Evolutionary conservation across 352 stramenopile genomes (phyloP).

Genomic region (Phytophthora nicotianae): DNA sequence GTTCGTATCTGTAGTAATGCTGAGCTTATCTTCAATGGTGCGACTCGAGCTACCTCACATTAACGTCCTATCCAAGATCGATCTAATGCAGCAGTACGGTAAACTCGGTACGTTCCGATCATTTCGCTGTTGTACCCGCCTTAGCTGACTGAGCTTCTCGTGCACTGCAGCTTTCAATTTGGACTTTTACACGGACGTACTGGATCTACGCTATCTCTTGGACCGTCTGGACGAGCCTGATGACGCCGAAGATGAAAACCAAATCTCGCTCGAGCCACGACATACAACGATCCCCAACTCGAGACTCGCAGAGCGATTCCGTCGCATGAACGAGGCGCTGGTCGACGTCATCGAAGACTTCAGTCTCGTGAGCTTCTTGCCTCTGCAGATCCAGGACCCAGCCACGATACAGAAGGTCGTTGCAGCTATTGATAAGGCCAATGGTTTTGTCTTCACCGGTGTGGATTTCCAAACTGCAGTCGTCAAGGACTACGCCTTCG

Average conservation of each 20-base stretch:
- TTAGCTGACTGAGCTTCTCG: not conserved
- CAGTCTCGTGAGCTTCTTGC: conserved; percentile 83
- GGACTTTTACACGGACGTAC: conserved; percentile 89
- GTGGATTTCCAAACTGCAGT: conserved; percentile 83
- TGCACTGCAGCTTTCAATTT: conserved; percentile 73
- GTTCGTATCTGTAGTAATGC: conserved; percentile 97
- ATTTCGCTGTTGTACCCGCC: not conserved
- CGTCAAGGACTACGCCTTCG: conserved; percentile 74
- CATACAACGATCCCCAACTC: conserved; percentile 29
- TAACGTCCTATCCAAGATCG: conserved; percentile 99
- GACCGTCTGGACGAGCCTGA: conserved; percentile 79
- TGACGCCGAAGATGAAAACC: conserved; percentile 49
- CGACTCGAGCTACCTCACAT: conserved; percentile 97
- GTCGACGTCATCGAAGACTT: conserved; percentile 90
- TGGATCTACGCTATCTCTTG: conserved; percentile 84
- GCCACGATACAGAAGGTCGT: conserved; percentile 67
- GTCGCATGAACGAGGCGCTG: conserved; percentile 83
- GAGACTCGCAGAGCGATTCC: conserved; percentile 58
- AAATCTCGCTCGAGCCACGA: conserved; percentile 40
- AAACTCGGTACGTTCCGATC: conserved; percentile 54
- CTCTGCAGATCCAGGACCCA: conserved; percentile 81
- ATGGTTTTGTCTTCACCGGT: conserved; percentile 81
- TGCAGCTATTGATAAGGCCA: conserved; percentile 84
- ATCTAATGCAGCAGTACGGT: conserved; percentile 95
- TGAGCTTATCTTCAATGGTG: conserved; percentile 98